Evolutionary conservation across 1,284 basidiomycete genomes (phyloP), one percentile per base, ranked within the genome.

Genomic region (Marasmius sp.): DNA sequence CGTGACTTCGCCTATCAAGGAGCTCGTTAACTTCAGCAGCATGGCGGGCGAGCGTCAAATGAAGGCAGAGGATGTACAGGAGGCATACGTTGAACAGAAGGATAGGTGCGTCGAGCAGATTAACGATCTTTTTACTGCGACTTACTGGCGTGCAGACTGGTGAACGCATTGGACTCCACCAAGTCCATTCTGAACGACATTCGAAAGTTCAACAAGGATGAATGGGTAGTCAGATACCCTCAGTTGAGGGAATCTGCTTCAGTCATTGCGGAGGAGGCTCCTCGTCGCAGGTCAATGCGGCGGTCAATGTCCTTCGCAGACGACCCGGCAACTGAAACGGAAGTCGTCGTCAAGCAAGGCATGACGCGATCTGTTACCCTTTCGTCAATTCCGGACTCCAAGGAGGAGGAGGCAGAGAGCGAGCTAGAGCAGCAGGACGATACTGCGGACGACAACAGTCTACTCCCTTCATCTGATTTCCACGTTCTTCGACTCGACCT

Each of bases 401-500:
- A 71, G 61, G 80, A 82, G 57, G 74, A 78, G 8, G 64, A 69
- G 41, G 71, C 76, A 14, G 70, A 74, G 45, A 27, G 27, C 22
- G 60, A 62, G 0, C 65, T 74, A 10, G 55, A 56, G 2, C 53
- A 65, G 34, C 57, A 64, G 1, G 70, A 75, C 57, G 77, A 81
- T 61, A 71, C 68, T n/a, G 70, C 72, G 22, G 80, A 81, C 14
- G 74, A 67, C 20, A 80, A 80, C 51, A 71, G 76, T 6, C 73
- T 83, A 36, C 68, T 83, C 59, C 78, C 83, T 36, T 72, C 80
- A 9, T 78, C 82, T 36, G 89, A 92, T 64, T 94, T 97, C 75
- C 87, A 89, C 60, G 88, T 98, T 59, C 87, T 98, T 65, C 91
- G 92, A 22, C 85, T 98, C 51, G 96, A 98, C 77, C 88, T 99